phyloP scores from a whole-genome alignment of 139 green algal genomes.

The Raphidocelis subcapitata region DNA sequence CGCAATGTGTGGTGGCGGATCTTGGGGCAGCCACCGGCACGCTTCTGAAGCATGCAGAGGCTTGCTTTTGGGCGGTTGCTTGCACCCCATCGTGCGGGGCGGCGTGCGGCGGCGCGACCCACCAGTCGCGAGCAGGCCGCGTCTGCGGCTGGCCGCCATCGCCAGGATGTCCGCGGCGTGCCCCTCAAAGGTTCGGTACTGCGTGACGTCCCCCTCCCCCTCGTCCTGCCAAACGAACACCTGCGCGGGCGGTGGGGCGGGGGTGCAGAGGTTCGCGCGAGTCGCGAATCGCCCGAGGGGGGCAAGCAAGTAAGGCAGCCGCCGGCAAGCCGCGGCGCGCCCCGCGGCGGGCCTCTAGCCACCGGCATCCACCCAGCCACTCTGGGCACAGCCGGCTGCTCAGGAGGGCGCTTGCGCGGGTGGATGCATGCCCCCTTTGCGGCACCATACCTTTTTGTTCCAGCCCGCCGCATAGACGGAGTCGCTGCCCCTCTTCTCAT shows the following conservation, averaged over 20 bases:
- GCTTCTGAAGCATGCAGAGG: no score
- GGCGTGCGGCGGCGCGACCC: background rate
- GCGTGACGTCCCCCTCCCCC: conserved; percentile 45
- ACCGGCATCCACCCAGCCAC: no score
- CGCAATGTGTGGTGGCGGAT: background rate
- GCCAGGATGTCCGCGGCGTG: conserved; percentile 73
- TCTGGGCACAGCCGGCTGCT: no score
- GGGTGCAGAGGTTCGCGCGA: no score
- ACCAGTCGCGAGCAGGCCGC: conserved; percentile 47
- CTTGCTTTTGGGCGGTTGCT: background rate
- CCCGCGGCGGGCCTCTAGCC: no score
- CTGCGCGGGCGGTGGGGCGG: conserved; percentile 13
- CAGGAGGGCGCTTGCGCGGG: no score
- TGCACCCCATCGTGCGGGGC: background rate
- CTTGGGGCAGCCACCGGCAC: background rate
- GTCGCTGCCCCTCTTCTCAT: conserved; percentile 59
- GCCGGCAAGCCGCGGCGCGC: no score
- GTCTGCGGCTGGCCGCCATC: conserved; percentile 51
- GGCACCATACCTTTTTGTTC: conserved; percentile 69
- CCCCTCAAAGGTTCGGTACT: conserved; percentile 55
- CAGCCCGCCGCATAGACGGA: conserved; percentile 73
- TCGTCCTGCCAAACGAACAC: conserved; percentile 76
- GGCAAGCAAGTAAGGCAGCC: background rate
- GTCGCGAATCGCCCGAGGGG: background rate
- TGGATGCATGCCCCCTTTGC: no score